These are phyloP conservation scores for Plasmodium cynomolgi DNA, from an alignment of 169 alveolate genomes.

Conservation along the genomic window DNA sequence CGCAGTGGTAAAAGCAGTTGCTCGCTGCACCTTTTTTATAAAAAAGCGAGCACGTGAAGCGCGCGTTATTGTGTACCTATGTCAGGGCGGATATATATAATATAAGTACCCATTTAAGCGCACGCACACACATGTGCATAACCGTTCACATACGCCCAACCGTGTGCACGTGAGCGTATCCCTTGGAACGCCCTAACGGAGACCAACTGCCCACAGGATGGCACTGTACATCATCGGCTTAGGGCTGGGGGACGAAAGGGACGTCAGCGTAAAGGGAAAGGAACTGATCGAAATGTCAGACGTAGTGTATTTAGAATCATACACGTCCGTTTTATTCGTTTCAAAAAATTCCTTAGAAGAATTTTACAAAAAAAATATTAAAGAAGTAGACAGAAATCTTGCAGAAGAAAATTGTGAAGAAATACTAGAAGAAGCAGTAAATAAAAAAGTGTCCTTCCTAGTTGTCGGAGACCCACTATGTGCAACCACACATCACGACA, in stretches of 20 bases:
- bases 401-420: constrained; percentile 93
- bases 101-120: neutral
- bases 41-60: neutral
- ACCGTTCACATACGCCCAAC: neutral
- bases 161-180: neutral
- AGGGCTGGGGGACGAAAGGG: constrained; percentile 95
- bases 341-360: constrained; percentile 82
- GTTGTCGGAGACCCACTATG: constrained; percentile 97
- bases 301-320: constrained; percentile 92
- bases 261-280: constrained; percentile 93
- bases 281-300: constrained; percentile 90
- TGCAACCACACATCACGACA: constrained; percentile 97
- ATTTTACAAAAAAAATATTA: constrained; percentile 87
- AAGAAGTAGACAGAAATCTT: constrained; percentile 95
- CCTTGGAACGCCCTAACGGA: neutral
- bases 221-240: constrained; percentile 94
- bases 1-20: neutral
- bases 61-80: neutral
- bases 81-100: neutral
- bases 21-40: neutral
- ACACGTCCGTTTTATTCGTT: constrained; percentile 93
- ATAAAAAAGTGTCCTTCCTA: constrained; percentile 89
- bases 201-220: constrained; percentile 81
- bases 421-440: constrained; percentile 91
- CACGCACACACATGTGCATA: neutral